These are phyloP conservation scores for Suillus variegatus DNA, from an alignment of 768 basidiomycete species.

Conservation along the genomic window DNA sequence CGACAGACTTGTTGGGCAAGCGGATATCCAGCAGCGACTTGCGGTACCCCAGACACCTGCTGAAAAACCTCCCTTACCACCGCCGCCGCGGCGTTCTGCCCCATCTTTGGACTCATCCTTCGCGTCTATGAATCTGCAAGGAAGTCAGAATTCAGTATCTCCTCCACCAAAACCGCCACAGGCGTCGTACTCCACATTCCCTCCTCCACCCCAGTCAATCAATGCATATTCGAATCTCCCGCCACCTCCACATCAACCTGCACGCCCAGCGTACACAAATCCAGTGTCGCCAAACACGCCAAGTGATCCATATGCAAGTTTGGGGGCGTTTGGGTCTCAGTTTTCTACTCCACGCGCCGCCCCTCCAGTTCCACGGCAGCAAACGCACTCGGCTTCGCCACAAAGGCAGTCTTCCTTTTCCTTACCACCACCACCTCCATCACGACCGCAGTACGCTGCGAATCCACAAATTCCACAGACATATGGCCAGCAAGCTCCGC, in stretches of 20 bases:
- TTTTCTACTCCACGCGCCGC: constrained; percentile 5
- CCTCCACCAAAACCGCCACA: constrained; percentile 33
- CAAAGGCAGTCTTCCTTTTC: constrained; percentile 29
- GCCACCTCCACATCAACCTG: constrained; percentile 27
- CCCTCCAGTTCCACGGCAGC: constrained; percentile 21
- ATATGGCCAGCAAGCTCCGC: constrained; percentile 24
- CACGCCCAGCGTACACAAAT: constrained; percentile 25
- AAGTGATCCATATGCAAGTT: constrained; percentile 37
- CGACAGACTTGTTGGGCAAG: constrained; percentile 61
- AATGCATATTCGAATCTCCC: constrained; percentile 21
- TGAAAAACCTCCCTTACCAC: constrained; percentile 49
- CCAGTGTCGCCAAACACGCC: constrained; percentile 20
- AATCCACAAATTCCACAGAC: constrained; percentile 15
- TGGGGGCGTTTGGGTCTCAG: constrained; percentile 29
- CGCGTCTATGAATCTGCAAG: constrained; percentile 54
- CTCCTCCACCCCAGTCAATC: constrained; percentile 20
- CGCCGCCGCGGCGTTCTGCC: constrained; percentile 40
- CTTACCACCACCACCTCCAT: constrained; percentile 18
- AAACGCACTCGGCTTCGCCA: constrained; percentile 19
- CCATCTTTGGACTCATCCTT: constrained; percentile 53
- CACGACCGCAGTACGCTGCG: constrained; percentile 22
- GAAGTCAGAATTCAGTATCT: constrained; percentile 24
- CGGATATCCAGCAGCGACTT: constrained; percentile 72
- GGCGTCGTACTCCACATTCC: constrained; percentile 22
- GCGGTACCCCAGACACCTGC: constrained; percentile 43